These are phyloP conservation scores for Globisporangium alternatum DNA, from an alignment of 352 stramenopile species.

Conservation along the genomic window DNA sequence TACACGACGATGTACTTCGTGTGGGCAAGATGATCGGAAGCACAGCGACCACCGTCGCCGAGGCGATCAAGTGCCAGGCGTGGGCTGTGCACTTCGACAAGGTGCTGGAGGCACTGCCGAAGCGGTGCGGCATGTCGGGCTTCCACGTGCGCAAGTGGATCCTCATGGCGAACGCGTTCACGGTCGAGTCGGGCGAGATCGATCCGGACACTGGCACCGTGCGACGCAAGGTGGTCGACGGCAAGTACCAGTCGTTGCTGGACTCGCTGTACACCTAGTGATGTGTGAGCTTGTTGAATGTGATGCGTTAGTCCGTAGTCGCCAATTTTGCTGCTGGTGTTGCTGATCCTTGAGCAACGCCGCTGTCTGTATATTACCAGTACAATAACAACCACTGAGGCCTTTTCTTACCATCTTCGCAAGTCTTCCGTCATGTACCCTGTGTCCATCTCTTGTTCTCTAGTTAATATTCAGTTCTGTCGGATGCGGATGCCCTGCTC, in stretches of 20 bases:
- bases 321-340: neutral
- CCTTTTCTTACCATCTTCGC: neutral
- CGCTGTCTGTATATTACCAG: conserved; percentile 22
- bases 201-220: conserved; percentile 63
- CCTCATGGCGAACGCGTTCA: conserved; percentile 65
- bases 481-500: conserved; percentile 86
- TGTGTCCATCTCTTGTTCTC: neutral
- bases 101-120: conserved; percentile 47
- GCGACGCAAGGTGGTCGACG: conserved; percentile 55
- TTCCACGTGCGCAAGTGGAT: conserved; percentile 79
- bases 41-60: conserved; percentile 43
- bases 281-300: neutral
- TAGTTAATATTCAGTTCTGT: conserved; percentile 32
- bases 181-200: conserved; percentile 67
- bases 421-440: neutral
- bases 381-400: conserved; percentile 16
- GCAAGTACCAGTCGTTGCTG: conserved; percentile 71
- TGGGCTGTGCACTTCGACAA: conserved; percentile 79
- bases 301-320: neutral
- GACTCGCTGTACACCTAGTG: conserved; percentile 74
- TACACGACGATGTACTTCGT: conserved; percentile 51
- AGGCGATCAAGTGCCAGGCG: conserved; percentile 63
- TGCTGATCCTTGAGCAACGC: neutral
- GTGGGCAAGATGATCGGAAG: conserved; percentile 36
- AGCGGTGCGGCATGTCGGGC: conserved; percentile 48